Evolutionary conservation across 352 stramenopile genomes (phyloP).

Genomic region (Globisporangium parvum): DNA sequence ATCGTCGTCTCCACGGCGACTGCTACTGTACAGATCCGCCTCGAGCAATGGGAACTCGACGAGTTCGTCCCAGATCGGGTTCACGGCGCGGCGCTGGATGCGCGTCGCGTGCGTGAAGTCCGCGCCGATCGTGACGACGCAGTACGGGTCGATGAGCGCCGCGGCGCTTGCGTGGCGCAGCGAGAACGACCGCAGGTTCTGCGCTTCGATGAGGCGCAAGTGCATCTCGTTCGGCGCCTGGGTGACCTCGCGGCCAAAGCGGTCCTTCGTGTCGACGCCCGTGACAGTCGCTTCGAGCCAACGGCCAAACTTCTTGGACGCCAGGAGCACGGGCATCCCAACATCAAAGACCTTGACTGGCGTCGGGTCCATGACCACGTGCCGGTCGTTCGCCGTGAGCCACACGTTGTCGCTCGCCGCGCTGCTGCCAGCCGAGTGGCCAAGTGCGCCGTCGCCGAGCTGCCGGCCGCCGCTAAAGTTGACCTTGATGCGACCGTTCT

Average conservation of each 20-base stretch:
- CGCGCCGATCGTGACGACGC: constrained; percentile 30
- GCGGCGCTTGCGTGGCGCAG: constrained; percentile 19
- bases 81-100: constrained; percentile 30
- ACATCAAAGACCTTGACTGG: constrained; percentile 47
- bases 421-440: not conserved
- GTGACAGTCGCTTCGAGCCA: constrained; percentile 43
- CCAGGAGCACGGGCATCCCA: constrained; percentile 41
- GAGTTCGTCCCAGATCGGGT: constrained; percentile 34
- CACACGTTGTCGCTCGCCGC: constrained; percentile 31
- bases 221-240: constrained; percentile 50
- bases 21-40: constrained; percentile 14
- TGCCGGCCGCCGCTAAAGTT: constrained; percentile 42
- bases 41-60: constrained; percentile 23
- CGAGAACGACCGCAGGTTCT: constrained; percentile 33
- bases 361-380: constrained; percentile 39
- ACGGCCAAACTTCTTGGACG: constrained; percentile 39
- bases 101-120: constrained; percentile 33
- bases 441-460: constrained; percentile 14
- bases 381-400: constrained; percentile 31
- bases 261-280: constrained; percentile 34
- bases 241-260: constrained; percentile 28
- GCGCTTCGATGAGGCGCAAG: constrained; percentile 36
- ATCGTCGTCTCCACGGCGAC: not conserved
- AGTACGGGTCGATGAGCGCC: constrained; percentile 43
- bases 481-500: constrained; percentile 49